Evolutionary conservation across 441 rosid species (phyloP).

Genomic region (Jatropha podagrica): DNA sequence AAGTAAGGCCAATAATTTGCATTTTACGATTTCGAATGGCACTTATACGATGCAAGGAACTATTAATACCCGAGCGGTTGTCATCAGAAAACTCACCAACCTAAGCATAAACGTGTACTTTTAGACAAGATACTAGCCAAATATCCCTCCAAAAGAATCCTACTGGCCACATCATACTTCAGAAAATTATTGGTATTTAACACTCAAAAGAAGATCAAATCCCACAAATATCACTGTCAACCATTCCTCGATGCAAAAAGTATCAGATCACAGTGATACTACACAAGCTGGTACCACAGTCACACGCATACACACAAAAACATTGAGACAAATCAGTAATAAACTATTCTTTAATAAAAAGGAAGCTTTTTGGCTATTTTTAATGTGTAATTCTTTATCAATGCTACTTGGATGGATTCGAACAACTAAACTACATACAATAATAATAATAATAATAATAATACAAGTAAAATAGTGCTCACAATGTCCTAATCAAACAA

Average conservation of each 20-base stretch:
- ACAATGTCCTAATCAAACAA: conserved; percentile 5
- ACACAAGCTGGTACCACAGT: background rate
- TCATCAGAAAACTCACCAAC: conserved; percentile 97
- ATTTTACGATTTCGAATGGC: conserved; percentile 86
- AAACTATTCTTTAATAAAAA: background rate
- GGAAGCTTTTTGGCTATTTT: background rate
- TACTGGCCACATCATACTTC: background rate
- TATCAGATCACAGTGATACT: background rate
- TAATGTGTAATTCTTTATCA: background rate
- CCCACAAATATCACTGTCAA: background rate
- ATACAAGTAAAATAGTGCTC: background rate
- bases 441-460: background rate
- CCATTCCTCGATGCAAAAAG: background rate
- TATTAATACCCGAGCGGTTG: conserved; percentile 84
- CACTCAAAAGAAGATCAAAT: background rate
- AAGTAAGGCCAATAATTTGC: conserved; percentile 89
- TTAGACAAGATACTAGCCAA: conserved; percentile 12
- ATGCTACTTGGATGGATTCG: background rate
- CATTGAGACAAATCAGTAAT: background rate
- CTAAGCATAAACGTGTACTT: conserved; percentile 34
- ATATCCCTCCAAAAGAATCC: background rate
- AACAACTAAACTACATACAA: background rate
- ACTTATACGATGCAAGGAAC: conserved; percentile 91
- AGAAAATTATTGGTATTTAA: background rate
- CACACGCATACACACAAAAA: background rate